phyloP scores from a whole-genome alignment of 768 basidiomycete genomes.

The Amanita thiersii region DNA sequence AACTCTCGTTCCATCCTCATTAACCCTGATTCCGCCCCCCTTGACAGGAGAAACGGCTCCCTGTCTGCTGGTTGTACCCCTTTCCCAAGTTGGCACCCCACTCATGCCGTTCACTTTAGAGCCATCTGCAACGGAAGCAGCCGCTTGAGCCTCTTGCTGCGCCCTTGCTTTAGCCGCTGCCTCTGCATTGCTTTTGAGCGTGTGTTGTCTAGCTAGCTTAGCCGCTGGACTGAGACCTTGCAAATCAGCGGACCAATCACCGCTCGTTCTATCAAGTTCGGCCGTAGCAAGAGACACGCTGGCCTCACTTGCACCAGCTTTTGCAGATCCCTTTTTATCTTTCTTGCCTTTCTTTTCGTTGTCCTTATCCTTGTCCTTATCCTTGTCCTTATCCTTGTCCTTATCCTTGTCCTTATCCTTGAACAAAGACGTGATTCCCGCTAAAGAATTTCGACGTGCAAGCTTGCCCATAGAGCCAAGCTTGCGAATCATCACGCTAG shows the following conservation, averaged over 20 bases:
- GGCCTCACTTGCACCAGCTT: conserved; percentile 52
- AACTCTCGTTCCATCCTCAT: conserved; percentile 59
- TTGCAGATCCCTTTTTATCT: conserved; percentile 39
- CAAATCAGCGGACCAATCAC: conserved; percentile 61
- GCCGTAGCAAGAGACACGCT: conserved; percentile 71
- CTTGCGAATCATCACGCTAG: conserved; percentile 92
- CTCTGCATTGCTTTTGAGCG: conserved; percentile 80
- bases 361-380: conserved; percentile 50
- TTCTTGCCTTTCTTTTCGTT: conserved; percentile 36
- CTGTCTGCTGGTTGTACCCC: conserved; percentile 61
- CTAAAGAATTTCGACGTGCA: conserved; percentile 72
- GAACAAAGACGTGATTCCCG: conserved; percentile 84
- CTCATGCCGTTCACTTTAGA: conserved; percentile 21
- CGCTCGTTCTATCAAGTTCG: conserved; percentile 62
- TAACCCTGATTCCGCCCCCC: conserved; percentile 32
- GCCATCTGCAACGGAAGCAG: conserved; percentile 29
- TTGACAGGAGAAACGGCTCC: conserved; percentile 38
- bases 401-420: conserved; percentile 65
- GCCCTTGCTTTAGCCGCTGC: conserved; percentile 61
- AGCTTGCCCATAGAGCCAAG: conserved; percentile 79
- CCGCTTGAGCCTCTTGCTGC: conserved; percentile 43
- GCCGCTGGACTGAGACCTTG: conserved; percentile 86
- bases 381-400: conserved; percentile 50
- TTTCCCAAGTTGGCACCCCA: conserved; percentile 69
- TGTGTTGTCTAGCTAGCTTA: conserved; percentile 84